A percentile compares a stretch with the other conserved stretches of the same genome.
phyloP scores from a whole-genome alignment of 495 filamentous ascomycete species.

The Penicillium verhagenii region DNA sequence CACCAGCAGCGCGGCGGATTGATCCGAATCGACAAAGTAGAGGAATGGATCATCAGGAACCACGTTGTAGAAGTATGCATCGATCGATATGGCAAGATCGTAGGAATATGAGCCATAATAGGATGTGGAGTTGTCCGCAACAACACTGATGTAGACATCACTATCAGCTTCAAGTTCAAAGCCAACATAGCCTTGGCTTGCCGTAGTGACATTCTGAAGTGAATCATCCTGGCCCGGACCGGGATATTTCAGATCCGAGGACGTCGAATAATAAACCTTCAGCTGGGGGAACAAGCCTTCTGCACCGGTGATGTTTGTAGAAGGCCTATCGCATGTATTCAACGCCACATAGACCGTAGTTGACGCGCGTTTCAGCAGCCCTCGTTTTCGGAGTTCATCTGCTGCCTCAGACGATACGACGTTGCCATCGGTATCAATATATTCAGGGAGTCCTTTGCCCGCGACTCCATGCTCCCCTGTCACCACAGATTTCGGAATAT shows the following conservation, averaged over 20 bases:
- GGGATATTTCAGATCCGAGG: constrained; percentile 61
- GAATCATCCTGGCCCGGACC: constrained; percentile 54
- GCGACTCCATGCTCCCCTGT: constrained; percentile 29
- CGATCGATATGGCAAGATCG: constrained; percentile 78
- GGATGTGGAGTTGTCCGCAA: constrained; percentile 59
- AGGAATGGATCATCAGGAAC: constrained; percentile 49
- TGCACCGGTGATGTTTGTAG: constrained; percentile 34
- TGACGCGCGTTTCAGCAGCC: constrained; percentile 32
- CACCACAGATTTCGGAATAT: constrained; percentile 46
- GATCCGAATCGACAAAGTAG: constrained; percentile 77
- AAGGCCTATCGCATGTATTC: constrained; percentile 76
- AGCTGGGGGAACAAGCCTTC: constrained; percentile 62
- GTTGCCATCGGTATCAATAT: constrained; percentile 15
- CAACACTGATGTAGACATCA: constrained; percentile 73
- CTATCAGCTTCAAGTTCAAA: constrained; percentile 39
- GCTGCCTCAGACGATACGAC: constrained; percentile 6
- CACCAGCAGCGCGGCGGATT: constrained; percentile 68
- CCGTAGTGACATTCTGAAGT: constrained; percentile 38
- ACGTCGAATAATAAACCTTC: constrained; percentile 72
- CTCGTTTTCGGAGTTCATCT: constrained; percentile 27
- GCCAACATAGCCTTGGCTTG: constrained; percentile 58
- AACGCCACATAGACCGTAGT: constrained; percentile 73
- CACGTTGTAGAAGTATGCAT: constrained; percentile 66
- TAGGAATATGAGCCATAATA: constrained; percentile 68
- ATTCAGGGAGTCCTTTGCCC: constrained; percentile 39